Evolutionary conservation across 2,329 filamentous ascomycete species (phyloP).

Genomic region (Botrytis pseudocinerea): DNA sequence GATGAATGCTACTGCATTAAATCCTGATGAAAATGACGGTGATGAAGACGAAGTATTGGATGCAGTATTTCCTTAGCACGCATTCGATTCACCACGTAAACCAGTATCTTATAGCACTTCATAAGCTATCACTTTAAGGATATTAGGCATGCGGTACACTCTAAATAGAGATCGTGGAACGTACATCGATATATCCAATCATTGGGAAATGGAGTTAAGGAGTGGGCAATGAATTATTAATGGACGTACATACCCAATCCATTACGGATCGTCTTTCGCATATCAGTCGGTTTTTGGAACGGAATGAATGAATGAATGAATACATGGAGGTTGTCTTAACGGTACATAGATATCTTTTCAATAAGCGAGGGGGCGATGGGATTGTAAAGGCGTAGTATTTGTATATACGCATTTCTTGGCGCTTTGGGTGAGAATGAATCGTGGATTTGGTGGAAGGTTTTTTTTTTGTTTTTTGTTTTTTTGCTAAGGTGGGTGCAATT

Average conservation of each 20-base stretch:
- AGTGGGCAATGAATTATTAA: not conserved
- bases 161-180: not conserved
- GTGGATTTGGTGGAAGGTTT: not conserved
- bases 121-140: not conserved
- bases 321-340: slow-evolving; percentile 1
- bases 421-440: not conserved
- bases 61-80: slow-evolving; percentile 12
- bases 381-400: slow-evolving; percentile 8
- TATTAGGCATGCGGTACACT: not conserved
- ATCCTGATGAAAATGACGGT: slow-evolving; percentile 11
- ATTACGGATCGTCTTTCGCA: slow-evolving; percentile 8
- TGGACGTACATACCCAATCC: slow-evolving; percentile 15
- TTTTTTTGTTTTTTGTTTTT: not conserved
- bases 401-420: slow-evolving; percentile 21
- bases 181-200: not conserved
- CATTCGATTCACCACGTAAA: not conserved
- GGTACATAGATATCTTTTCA: slow-evolving; percentile 1
- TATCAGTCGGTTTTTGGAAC: slow-evolving; percentile 3
- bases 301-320: not conserved
- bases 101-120: not conserved
- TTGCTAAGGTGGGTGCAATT: not conserved
- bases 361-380: not conserved
- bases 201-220: slow-evolving; percentile 17
- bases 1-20: slow-evolving; percentile 14
- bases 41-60: slow-evolving; percentile 8